Base-by-base conservation (phyloP, 2,329 filamentous ascomycete species). In the Fusarium citri region DNA sequence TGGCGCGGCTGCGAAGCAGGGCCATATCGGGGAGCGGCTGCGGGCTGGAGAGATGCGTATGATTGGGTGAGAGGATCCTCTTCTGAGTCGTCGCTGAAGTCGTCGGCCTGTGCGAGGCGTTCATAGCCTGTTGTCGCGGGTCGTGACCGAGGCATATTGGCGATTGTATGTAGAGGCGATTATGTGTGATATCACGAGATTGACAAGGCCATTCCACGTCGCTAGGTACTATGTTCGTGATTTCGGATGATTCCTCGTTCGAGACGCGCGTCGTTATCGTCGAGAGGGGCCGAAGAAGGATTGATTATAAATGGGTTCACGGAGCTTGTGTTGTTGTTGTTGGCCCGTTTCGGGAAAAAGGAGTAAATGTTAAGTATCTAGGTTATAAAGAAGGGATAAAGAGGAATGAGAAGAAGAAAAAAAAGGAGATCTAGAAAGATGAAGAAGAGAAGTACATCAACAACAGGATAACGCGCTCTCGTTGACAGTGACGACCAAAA, bases 71-170 rank as follows among this genome's bases (percentile, higher is more conserved):
- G 82, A 66, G 86, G 83, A 61, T 90, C 88, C 47, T 89, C 85
- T 68, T 93, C 90, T 56, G 90, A 92, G 60, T 91, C 89, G 76
- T 92, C 90, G 79, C 89, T 91, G 75, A 91, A 86, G 73, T 91
- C 89, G 77, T 94, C 92, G 72, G 92, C 92, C 81, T 96, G 93
- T 68, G 92, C 91, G 62, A 96, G 89, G 77, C 92, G 92, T 80
- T 94, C 92, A 82, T 96, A 96, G 80, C 93, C 93, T 69, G 93
- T 94, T 45, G 91, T 92, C 62, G 91, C 86, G 66, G 91, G 92
- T 61, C 91, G 87, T 68, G 83, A 84, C 78, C 88, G 89, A 75
- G 91, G 86, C 91, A 93, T 93, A 69, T 51, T 66, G 59, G 57
- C 26, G 41, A 51, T 40, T 5, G 37, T 51, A 50, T 4, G 42